Evolutionary conservation across 345 rosid species (phyloP).

Genomic region (Dovyalis caffra): DNA sequence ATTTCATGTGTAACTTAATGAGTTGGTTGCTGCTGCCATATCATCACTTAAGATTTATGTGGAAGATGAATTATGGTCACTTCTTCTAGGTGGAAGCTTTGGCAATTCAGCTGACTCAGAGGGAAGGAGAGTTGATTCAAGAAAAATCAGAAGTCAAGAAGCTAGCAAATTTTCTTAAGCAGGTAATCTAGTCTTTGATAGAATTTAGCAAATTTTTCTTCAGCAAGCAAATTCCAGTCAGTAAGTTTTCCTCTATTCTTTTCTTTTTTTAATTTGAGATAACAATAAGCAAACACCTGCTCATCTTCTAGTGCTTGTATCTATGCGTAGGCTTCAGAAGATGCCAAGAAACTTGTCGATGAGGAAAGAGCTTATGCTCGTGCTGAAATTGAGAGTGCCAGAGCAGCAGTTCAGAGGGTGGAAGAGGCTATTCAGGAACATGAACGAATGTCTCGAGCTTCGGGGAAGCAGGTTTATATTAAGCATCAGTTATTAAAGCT

Average conservation of each 20-base stretch:
- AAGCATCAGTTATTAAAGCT: not conserved
- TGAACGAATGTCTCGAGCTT: slow-evolving; percentile 69
- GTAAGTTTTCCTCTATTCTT: not conserved
- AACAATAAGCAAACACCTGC: not conserved
- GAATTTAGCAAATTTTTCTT: not conserved
- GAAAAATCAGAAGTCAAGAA: slow-evolving; percentile 96
- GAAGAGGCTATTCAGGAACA: slow-evolving; percentile 92
- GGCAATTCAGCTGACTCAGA: slow-evolving; percentile 89
- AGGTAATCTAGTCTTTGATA: slow-evolving; percentile 40
- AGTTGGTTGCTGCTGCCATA: not conserved
- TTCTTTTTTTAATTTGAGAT: not conserved
- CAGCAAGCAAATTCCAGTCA: not conserved
- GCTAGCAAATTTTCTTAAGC: slow-evolving; percentile 84
- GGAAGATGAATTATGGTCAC: slow-evolving; percentile 14
- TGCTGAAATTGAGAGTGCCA: slow-evolving; percentile 94
- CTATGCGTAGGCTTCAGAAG: slow-evolving; percentile 77
- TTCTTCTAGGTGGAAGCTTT: slow-evolving; percentile 87
- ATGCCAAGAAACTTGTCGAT: slow-evolving; percentile 93
- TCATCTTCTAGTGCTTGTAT: not conserved
- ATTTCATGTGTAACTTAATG: not conserved
- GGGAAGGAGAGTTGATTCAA: slow-evolving; percentile 93
- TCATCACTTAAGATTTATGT: not conserved
- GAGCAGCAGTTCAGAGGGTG: slow-evolving; percentile 95
- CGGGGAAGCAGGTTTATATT: slow-evolving; percentile 60
- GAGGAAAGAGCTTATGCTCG: slow-evolving; percentile 97